These are phyloP conservation scores for Lizonia empirigonia DNA, from an alignment of 2,329 filamentous ascomycete species.

Conservation along the genomic window DNA sequence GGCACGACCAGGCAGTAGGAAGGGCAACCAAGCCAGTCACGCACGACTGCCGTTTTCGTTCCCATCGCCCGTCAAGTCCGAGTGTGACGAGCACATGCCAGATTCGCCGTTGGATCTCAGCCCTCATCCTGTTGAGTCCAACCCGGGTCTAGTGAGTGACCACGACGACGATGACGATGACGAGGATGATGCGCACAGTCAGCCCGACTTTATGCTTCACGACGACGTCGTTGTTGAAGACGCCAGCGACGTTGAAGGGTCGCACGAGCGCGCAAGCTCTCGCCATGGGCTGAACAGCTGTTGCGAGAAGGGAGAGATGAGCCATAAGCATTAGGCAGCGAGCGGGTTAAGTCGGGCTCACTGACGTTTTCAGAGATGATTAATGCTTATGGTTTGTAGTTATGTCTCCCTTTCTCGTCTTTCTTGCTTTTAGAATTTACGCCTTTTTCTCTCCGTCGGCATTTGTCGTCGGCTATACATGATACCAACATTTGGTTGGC, in stretches of 20 bases:
- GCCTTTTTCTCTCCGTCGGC: constrained; percentile 14
- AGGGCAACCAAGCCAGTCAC: constrained; percentile 35
- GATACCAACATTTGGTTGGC: constrained; percentile 17
- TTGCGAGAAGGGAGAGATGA: constrained; percentile 44
- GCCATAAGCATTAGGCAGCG: constrained; percentile 42
- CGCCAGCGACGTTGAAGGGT: constrained; percentile 48
- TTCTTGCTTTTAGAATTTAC: constrained; percentile 16
- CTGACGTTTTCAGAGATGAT: constrained; percentile 29
- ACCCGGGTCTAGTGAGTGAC: constrained; percentile 57
- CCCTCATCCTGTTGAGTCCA: constrained; percentile 56
- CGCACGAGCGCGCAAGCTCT: constrained; percentile 39
- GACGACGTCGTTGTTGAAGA: constrained; percentile 49
- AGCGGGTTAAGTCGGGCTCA: constrained; percentile 37
- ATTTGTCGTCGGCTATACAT: constrained; percentile 12
- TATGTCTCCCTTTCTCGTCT: constrained; percentile 9
- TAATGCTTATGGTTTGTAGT: constrained; percentile 22
- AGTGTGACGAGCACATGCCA: constrained; percentile 37
- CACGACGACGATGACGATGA: constrained; percentile 57
- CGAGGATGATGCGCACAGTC: constrained; percentile 45
- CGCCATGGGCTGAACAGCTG: constrained; percentile 41
- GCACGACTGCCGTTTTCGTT: constrained; percentile 41
- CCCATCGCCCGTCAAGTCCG: constrained; percentile 35
- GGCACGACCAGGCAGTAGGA: constrained; percentile 43
- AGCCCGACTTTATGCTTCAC: constrained; percentile 43
- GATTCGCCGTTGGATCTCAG: constrained; percentile 50